Percentiles rank a stretch among this genome's conserved stretches.
Evolutionary conservation across 2,329 filamentous ascomycete species (phyloP).

Genomic region (Clarireedia paspali): DNA sequence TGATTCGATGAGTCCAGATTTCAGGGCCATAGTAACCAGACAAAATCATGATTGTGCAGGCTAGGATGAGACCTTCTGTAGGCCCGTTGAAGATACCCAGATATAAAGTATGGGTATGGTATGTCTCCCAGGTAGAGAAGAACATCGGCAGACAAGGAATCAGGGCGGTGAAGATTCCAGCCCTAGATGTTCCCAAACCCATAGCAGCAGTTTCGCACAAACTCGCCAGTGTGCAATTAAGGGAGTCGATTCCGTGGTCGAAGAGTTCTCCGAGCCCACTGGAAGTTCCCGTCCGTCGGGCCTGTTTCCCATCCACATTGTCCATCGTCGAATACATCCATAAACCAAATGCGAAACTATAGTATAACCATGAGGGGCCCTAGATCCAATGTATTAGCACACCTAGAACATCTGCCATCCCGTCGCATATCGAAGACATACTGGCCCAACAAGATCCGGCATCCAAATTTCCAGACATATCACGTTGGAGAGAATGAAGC

Average conservation of each 20-base stretch:
- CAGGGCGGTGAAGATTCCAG: slow-evolving; percentile 85
- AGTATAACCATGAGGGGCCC: slow-evolving; percentile 89
- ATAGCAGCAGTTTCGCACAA: slow-evolving; percentile 88
- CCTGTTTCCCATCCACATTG: slow-evolving; percentile 98
- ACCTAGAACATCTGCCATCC: background rate
- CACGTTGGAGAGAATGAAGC: slow-evolving; percentile 86
- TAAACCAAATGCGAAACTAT: slow-evolving; percentile 87
- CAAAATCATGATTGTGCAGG: slow-evolving; percentile 74
- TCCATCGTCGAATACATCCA: slow-evolving; percentile 99
- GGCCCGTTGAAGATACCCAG: slow-evolving; percentile 95
- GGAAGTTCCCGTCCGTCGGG: slow-evolving; percentile 86
- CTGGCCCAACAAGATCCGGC: slow-evolving; percentile 84
- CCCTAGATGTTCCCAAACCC: slow-evolving; percentile 75
- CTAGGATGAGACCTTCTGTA: slow-evolving; percentile 89
- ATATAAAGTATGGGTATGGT: slow-evolving; percentile 95
- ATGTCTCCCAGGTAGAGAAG: slow-evolving; percentile 99
- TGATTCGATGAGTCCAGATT: slow-evolving; percentile 75
- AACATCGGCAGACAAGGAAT: slow-evolving; percentile 96
- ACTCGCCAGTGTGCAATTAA: slow-evolving; percentile 93
- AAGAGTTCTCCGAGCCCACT: slow-evolving; percentile 94
- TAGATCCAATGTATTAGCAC: slow-evolving; percentile 30
- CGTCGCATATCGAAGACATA: slow-evolving; percentile 36
- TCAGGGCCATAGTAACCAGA: slow-evolving; percentile 83
- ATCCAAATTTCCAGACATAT: slow-evolving; percentile 65
- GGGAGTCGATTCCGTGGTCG: slow-evolving; percentile 95